Base-by-base conservation (phyloP, 345 rosid species). In the Brassica nigra region DNA sequence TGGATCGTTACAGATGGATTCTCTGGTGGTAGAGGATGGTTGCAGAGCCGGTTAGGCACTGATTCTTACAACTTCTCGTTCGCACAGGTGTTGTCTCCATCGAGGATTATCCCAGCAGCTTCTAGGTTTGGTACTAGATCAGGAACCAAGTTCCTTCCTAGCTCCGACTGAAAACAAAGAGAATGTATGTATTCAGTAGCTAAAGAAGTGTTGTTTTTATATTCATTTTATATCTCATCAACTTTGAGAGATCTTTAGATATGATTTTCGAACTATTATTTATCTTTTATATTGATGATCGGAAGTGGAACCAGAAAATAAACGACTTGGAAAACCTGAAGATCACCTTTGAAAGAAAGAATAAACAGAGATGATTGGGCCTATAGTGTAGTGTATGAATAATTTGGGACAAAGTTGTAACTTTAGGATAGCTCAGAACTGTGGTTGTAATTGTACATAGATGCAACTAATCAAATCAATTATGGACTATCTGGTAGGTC, bases 21-120 rank as follows among this genome's bases (percentile, higher is more conserved):
- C 78, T 91, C 97, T 0, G 99, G 99, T 29, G 69, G 95, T 27
- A 89, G 83, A 85, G 97, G 97, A 55, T 95, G 99, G 99, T 70
- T 87, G 6, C 97, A 91, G 86, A 95, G 99, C 75, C 83, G 90
- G 47, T 83, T 95, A 71, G 99, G 97, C 20, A 86, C 89, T 29
- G 97, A 95, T 83, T 79, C 99, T 16, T 92, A 92, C 70, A 91
- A 86, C 76, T 80, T 91, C 61, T 86, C 92, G 5, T 82, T 89
- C 4, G 90, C 88, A 0, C 88, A 95, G 77, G 82, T 95, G 64
- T 69, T 95, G 20, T 90, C 95, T 10, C 97, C 99, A 3, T 85
- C 97, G 1, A 82, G 86, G 49, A 72, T 91, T 33, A 80, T 94
- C 62, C 91, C 97, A 0, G 86, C 90, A 1, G 90, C 87, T 0